Base-by-base conservation (phyloP, 495 filamentous ascomycete genomes). In the Daldinia concentrica region DNA sequence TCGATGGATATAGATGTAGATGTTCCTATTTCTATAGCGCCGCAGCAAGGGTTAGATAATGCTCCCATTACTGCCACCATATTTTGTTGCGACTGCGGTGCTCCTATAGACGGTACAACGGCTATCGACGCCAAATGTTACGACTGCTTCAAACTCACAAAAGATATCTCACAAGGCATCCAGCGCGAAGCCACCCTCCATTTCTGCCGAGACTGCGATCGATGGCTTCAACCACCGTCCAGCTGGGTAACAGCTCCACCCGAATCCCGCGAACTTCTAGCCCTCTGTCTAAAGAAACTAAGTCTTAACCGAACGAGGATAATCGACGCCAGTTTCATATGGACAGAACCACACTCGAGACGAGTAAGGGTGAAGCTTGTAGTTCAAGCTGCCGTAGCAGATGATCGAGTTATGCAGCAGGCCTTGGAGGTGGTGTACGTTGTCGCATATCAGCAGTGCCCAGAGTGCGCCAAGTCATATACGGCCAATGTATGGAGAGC, bases 271-370 rank as follows among this genome's bases (percentile, higher is more conserved):
- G 95, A 98, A 79, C 82, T 99, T 48, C 83, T 99, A 27, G 94
- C 95, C 11, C 79, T 98, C 30, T 99, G 95, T 82, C 81, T 99
- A 60, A 87, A 91, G 74, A 92, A 91, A 74, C 79, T 99, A 62
- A 93, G 94, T 41, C 79, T 99, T 62, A 85, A 87, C 73, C 95
- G 93, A 82, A 92, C 96, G 61, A 85, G 95, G 45, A 94, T 99
- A 68, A 93, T 95, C 76, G 95, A 99, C 74, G 95, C 95, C 37
- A 91, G 88, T 74, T 99, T 99, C 77, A 93, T 97, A 71, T 99
- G 95, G 95, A 99, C 95, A 3, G 95, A 99, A 81, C 95, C 95
- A 6, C 95, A 99, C 83, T 96, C 92, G 56, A 85, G 92, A 74
- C 84, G 95, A 74, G 85, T 99, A 58, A 94, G 92, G 77, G 89